Evolutionary conservation across 306 rosid species (phyloP), one percentile per base, ranked within the genome.

Genomic region (Abrus precatorius): DNA sequence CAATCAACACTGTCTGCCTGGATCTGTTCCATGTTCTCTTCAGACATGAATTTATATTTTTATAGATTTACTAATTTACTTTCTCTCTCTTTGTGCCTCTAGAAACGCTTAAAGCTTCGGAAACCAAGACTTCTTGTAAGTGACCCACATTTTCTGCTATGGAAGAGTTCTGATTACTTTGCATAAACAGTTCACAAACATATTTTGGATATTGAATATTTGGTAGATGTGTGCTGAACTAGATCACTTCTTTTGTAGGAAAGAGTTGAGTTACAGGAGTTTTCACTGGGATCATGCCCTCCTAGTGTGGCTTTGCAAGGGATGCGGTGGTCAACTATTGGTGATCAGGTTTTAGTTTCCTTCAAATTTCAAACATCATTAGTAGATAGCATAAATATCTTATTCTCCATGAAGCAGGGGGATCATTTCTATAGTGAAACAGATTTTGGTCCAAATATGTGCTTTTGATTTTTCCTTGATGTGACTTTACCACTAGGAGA

Each of bases 281-380:
- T 93, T 83, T 90, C 98, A 55, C 86, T 93, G 32, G 99, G 99
- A 76, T 88, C 97, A 59, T 74, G 90, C 78, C 97, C 98, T 75
- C 99, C 99, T 63, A 73, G 86, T 86, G 80, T 96, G 89, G 99
- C 97, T 29, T 85, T 89, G 66, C 92, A 88, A 62, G 99, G 99
- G 79, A 90, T 88, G 88, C 90, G 91, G 32, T 96, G 99, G 99
- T 90, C 85, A 68, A 89, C 97, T 78, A 70, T 78, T 20, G 88
- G 91, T 81, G 91, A 87, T 86, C 97, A 87, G 98, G 99, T 95
- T 75, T 79, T 86, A 64, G 64, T 85, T 87, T 81, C 77, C 28
- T 59, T 75, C 49, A 29, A 57, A 62, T 59, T 82, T 82, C 54
- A 65, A 70, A 69, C 78, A 60, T 75, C 28, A 52, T n/a, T 32